These are phyloP conservation scores for Diospyros lotus DNA, from an alignment of 148 eudicot genomes.

Conservation along the genomic window DNA sequence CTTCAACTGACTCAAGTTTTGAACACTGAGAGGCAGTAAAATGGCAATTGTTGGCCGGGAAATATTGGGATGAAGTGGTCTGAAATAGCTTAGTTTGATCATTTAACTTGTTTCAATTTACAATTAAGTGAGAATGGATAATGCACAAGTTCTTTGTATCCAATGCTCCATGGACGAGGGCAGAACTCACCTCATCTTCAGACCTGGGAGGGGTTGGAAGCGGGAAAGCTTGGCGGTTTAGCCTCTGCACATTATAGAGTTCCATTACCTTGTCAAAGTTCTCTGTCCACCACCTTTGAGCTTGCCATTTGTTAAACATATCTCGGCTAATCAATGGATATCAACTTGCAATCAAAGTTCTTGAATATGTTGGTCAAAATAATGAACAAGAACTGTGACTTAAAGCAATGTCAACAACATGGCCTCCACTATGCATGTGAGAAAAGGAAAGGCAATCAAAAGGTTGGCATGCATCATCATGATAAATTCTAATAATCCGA, in stretches of 20 bases:
- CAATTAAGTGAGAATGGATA: too few species aligned
- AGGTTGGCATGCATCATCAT: not conserved
- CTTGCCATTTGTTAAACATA: constrained; percentile 94
- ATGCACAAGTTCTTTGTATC: too few species aligned
- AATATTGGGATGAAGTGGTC: not conserved
- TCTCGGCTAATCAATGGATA: constrained; percentile 57
- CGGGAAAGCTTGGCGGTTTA: constrained; percentile 60
- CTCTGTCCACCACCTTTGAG: constrained; percentile 98
- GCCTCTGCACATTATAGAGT: constrained; percentile 80
- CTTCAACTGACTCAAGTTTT: constrained; percentile 52
- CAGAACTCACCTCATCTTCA: constrained; percentile 64
- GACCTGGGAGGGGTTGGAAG: constrained; percentile 53
- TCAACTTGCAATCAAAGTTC: too few species aligned
- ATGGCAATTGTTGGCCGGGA: too few species aligned
- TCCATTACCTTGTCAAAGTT: constrained; percentile 91
- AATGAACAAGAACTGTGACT: constrained; percentile 7
- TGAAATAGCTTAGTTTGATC: too few species aligned
- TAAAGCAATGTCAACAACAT: not conserved
- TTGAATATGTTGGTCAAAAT: too few species aligned
- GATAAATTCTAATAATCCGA: too few species aligned
- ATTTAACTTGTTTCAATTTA: too few species aligned
- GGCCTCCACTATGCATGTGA: not conserved
- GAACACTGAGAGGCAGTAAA: constrained; percentile 27
- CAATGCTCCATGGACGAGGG: not conserved
- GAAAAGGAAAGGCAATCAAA: not conserved